phyloP scores from a whole-genome alignment of 345 rosid species.

The Syzygium jambos region DNA sequence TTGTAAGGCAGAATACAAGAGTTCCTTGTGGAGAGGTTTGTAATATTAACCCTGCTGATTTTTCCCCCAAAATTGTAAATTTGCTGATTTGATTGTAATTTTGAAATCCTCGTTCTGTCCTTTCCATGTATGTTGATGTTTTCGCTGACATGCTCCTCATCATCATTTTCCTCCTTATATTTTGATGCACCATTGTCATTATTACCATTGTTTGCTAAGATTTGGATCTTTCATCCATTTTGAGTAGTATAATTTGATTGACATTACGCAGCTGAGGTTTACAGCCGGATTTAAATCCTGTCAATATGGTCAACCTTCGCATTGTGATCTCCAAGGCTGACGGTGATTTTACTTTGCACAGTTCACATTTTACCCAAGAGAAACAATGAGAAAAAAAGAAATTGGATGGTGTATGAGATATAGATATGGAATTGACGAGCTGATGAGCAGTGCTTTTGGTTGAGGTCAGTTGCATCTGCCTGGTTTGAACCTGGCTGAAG shows the following conservation, averaged over 20 bases:
- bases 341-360: background rate
- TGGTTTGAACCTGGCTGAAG: background rate
- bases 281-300: background rate
- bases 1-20: constrained; percentile 81
- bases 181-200: background rate
- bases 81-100: background rate
- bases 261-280: background rate
- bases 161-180: background rate
- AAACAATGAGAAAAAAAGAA: background rate
- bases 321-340: background rate
- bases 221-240: background rate
- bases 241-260: background rate
- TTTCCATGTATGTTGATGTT: background rate
- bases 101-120: background rate
- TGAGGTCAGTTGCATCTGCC: background rate
- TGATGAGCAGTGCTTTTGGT: background rate
- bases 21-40: constrained; percentile 82
- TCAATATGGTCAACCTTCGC: background rate
- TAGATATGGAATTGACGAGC: background rate
- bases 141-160: background rate
- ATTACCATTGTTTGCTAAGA: background rate
- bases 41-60: background rate
- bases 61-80: background rate
- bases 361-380: background rate
- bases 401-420: background rate